These are phyloP conservation scores for Acacia confusa DNA, from an alignment of 306 rosid species.

Conservation along the genomic window DNA sequence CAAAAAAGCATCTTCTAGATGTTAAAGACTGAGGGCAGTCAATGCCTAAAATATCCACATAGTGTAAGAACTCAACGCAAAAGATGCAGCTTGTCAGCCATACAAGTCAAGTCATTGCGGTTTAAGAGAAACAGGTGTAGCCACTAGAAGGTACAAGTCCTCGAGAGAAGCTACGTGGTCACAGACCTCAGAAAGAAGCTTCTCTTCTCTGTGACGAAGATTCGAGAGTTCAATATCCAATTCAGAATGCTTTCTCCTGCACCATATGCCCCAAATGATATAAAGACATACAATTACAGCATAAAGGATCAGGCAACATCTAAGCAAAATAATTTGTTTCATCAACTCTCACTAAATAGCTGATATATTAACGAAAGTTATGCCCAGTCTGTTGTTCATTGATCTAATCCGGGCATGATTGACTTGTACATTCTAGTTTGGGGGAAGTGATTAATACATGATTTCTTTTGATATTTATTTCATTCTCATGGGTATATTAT, in stretches of 20 bases:
- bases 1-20: slow-evolving; percentile 17
- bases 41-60: slow-evolving; percentile 10
- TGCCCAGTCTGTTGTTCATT: neutral
- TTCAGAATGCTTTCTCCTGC: slow-evolving; percentile 96
- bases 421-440: neutral
- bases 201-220: slow-evolving; percentile 83
- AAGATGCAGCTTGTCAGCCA: slow-evolving; percentile 19
- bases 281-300: neutral
- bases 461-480: neutral
- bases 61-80: slow-evolving; percentile 7
- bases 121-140: neutral
- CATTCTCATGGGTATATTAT: neutral
- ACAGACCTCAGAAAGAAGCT: slow-evolving; percentile 84
- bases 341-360: neutral
- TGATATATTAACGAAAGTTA: neutral
- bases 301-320: slow-evolving; percentile 1
- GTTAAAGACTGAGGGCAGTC: neutral
- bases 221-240: slow-evolving; percentile 83
- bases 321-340: slow-evolving; percentile 18
- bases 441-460: neutral
- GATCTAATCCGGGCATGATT: neutral
- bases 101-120: slow-evolving; percentile 7
- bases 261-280: slow-evolving; percentile 26
- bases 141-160: slow-evolving; percentile 28
- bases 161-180: slow-evolving; percentile 15